Base-by-base conservation (phyloP, 257 asterid genomes). In the Perilla frutescens region DNA sequence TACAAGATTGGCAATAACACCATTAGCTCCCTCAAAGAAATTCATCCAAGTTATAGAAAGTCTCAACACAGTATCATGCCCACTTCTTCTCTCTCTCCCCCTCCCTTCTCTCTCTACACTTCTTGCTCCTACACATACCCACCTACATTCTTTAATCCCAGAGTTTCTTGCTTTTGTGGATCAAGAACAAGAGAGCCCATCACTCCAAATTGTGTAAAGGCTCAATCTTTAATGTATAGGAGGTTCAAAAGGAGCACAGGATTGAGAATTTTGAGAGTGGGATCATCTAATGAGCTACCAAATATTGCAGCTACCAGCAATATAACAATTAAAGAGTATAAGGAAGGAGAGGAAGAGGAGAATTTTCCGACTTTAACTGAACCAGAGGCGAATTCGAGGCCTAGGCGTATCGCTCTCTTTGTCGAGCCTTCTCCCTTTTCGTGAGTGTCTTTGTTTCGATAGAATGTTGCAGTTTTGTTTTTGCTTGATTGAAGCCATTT, bases 351-450 rank as follows among this genome's bases (percentile, higher is more conserved):
- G 43, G 91, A 83, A 37, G 90, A 80, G 67, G 98, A 91, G 63
- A 80, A 57, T 20, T 88, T 93, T 67, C 91, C 93, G 56, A 84
- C 85, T 40, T 59, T 79, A 76, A 44, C 82, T 72, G 98, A 87
- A 40, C 71, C 87, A 47, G 96, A 90, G 82, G 72, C 76, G 73
- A 76, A 55, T 74, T 83, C 94, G 6, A 88, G 80, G 80, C 97
- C 98, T 29, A 84, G 92, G 82, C 97, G 99, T 55, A 92, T 95
- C 75, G 99, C 94, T 73, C 91, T 95, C 55, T 95, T 92, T 78
- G 97, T 95, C 65, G 99, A 95, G 88, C 99, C 99, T 7, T 95
- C 99, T 74, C 99, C 99, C 57, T 95, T 95, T 71, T 77, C 98
- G 99, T 95, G 87, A 91, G 99, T 82, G 8, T 68, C 49, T 71